Base-by-base conservation (phyloP, 345 rosid genomes). In the Citrus maxima region DNA sequence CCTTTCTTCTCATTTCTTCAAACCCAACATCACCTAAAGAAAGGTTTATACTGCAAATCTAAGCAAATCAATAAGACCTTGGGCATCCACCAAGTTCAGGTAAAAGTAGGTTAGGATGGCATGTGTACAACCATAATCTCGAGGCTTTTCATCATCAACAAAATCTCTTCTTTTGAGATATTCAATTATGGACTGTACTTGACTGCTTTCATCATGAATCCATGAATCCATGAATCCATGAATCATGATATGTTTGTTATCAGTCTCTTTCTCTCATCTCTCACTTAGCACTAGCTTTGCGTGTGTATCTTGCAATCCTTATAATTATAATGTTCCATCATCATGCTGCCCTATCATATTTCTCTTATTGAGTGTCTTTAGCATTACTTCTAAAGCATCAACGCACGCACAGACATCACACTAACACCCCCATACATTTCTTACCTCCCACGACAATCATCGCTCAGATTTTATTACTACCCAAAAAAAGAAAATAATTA, bases 381-480 rank as follows among this genome's bases (percentile, higher is more conserved):
- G 60, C 58, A 70, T 78, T 21, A 59, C 49, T 62, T 78, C 8
- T 60, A 18, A 46, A 71, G 37, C 64, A 78, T 65, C 46, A 46
- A 16, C 65, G 6, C 77, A 32, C 28, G 40, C 76, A 22, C 70
- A 56, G 12, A 35, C 32, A 22, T 55, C 69, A n/a, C 58, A 30
- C 51, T 58, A 35, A 70, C 54, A 61, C 76, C 51, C 51, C 74
- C 77, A 71, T 80, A 73, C 78, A 68, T 84, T 82, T 16, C 90
- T 87, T 85, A 28, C 88, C 85, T 82, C 87, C 86, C 84, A 88
- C 83, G 88, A 55, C 80, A 81, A 78, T 73, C 83, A 62, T 76
- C 67, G 54, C 18, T n/a, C 66, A 22, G 3, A 18, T 30, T 59
- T 54, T 70, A 63, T 56, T 51, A 54, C 5, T 46, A 25, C 35